Base-by-base conservation (phyloP, 2,329 filamentous ascomycete species). In the Trichoderma endophyticum region DNA sequence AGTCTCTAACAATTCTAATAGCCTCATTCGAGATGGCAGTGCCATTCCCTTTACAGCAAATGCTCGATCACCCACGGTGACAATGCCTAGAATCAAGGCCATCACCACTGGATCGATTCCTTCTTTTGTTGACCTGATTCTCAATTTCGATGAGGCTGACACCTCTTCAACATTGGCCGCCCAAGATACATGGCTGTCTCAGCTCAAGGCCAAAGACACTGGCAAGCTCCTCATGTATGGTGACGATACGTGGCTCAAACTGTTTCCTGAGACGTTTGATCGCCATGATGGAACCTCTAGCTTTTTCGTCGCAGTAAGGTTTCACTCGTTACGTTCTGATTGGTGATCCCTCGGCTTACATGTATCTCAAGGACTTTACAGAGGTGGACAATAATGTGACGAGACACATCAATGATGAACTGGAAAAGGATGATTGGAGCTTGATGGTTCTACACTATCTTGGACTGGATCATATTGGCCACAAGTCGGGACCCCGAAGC, bases 331-430 rank as follows among this genome's bases (percentile, higher is more conserved):
- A 48, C 7, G 12, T 12, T 7, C 9, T 4, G 6, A 14, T 30
- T 59, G 1, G 0, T 70, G 3, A 7, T 7, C 14, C 4, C 48
- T 14, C 48, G 14, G n/a, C 57, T 51, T 9, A 69, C 63, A 12
- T 12, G 63, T 75, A 32, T 73, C 36, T 12, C 5, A 77, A 97
- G 94, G 96, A 99, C 81, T 99, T 98, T 78, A 97, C 93, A 64
- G 95, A 99, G 84, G 97, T 99, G 75, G 96, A 99, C 83, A 92
- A 94, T 80, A 99, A 99, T 81, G 96, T 99, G 76, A 99, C 96
- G 3, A 90, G 96, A 74, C 94, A 99, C 84, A 86, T 99, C 68
- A 87, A 92, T 6, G 84, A 84, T 43, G 95, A 98, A 82, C 85
- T 99, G 73, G 82, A 84, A 71, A 90, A 89, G 54, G 83, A 89